Conservation (phyloP, 805 yeast genomes). For the Metschnikowia aberdeeniae region DNA sequence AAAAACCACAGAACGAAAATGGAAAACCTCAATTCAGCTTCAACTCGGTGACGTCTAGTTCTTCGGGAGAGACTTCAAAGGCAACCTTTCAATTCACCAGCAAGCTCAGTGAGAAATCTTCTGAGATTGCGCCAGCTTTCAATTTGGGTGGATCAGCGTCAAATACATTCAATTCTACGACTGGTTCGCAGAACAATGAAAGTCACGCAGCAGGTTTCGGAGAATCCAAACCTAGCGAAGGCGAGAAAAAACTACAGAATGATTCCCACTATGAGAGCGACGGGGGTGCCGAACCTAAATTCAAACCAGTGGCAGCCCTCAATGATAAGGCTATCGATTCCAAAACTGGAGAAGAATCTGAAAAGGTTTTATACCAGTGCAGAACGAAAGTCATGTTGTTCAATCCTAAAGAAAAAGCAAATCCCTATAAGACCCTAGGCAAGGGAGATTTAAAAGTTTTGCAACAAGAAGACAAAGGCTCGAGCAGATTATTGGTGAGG, state of each 20-base stretch:
- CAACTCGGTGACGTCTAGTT: background rate
- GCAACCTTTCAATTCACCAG: background rate
- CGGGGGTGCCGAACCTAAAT: conserved; percentile 41
- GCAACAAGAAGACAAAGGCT: conserved; percentile 53
- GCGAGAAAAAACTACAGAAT: background rate
- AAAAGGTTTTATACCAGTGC: conserved; percentile 57
- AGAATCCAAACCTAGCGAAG: background rate
- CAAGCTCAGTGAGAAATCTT: background rate
- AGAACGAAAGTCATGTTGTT: conserved; percentile 68
- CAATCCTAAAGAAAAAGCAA: conserved; percentile 44
- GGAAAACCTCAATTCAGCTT: background rate
- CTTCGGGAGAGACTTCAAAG: background rate
- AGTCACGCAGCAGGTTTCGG: background rate
- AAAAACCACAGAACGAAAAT: background rate
- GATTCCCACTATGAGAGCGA: conserved; percentile 24
- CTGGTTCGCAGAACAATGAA: conserved; percentile 1
- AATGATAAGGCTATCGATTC: conserved; percentile 44
- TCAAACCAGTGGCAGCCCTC: conserved; percentile 33
- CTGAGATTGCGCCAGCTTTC: background rate
- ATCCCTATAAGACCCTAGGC: conserved; percentile 62
- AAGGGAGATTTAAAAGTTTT: conserved; percentile 79
- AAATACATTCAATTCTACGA: background rate
- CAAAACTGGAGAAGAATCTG: conserved; percentile 78
- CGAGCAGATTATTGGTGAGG: conserved; percentile 70
- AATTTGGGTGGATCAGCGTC: background rate